Base-by-base conservation (phyloP, 2,329 filamentous ascomycete genomes). In the Cryphonectria carpinicola region DNA sequence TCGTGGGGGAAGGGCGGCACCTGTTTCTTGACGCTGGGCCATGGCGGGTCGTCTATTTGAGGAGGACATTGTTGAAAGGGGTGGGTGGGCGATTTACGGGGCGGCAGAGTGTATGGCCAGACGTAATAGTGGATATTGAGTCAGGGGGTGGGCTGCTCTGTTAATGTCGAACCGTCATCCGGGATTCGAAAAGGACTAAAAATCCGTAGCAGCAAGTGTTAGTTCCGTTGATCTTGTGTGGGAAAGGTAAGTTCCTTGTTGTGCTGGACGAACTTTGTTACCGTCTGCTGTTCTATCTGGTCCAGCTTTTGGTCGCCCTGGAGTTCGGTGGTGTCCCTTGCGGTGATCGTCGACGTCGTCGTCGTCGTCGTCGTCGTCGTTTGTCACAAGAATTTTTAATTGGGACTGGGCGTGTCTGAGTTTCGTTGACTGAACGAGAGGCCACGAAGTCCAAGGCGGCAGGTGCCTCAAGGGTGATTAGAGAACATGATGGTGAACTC, bases 11-110 rank as follows among this genome's bases (percentile, higher is more conserved):
- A 62, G 32, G 41, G 35, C 63, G 19, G 43, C n/a, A 14, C 69
- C 66, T 8, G 71, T 72, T 52, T 72, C 71, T 56, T 68, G 65
- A n/a, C 71, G 73, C 73, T 72, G 70, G 79, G 74, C 76, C 78
- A 68, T 74, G 69, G 54, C n/a, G 87, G 87, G 22, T 86, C 84
- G 66, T 76, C 87, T 84, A 78, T 89, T 90, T 67, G 78, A 76
- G 35, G 82, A 79, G 83, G 82, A 79, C 83, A 85, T 85, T 71
- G 65, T 54, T 58, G 43, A 39, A 52, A 41, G 22, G 58, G 66
- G 43, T 32, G 32, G 60, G 46, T 7, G 43, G 43, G 17, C 46
- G 46, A 22, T 49, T 61, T 46, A 46, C 39, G 52, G 54, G 65
- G 25, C n/a, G 65, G 39, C 25, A 39, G 22, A 65, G 43, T 37